These are phyloP conservation scores for Metschnikowia anglica DNA, from an alignment of 805 yeast species.

Conservation along the genomic window DNA sequence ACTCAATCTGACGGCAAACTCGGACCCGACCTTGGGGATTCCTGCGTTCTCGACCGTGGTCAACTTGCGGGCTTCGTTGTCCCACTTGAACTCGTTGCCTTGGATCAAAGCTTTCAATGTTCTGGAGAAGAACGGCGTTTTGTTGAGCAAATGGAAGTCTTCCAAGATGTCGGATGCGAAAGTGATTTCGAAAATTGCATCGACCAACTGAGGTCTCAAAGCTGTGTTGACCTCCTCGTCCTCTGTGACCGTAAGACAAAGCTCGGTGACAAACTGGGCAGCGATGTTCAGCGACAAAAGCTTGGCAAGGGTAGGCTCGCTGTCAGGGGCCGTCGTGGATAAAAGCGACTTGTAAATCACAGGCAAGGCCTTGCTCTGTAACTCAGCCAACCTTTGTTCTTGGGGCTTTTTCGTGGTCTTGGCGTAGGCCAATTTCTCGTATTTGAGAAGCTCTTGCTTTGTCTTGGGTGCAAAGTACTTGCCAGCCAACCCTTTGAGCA, in stretches of 20 bases:
- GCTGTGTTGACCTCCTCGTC: conserved; percentile 39
- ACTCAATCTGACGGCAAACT: conserved; percentile 55
- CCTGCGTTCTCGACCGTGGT: conserved; percentile 32
- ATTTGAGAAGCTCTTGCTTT: conserved; percentile 57
- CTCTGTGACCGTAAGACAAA: conserved; percentile 57
- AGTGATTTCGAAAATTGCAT: conserved; percentile 52
- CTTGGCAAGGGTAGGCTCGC: conserved; percentile 45
- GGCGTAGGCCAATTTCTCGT: conserved; percentile 54
- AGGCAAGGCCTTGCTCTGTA: conserved; percentile 65
- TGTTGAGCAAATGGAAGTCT: conserved; percentile 65
- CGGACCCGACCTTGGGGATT: conserved; percentile 52
- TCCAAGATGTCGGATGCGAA: conserved; percentile 65
- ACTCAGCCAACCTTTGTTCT: conserved; percentile 69
- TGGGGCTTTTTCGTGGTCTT: conserved; percentile 85
- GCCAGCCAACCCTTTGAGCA: conserved; percentile 75
- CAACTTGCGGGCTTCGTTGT: conserved; percentile 47
- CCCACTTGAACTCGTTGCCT: conserved; percentile 79
- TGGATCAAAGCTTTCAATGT: conserved; percentile 73
- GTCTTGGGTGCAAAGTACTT: conserved; percentile 75
- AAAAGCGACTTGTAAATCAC: conserved; percentile 55
- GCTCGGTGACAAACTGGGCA: conserved; percentile 78
- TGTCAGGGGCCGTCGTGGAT: conserved; percentile 24
- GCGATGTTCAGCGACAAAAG: conserved; percentile 72
- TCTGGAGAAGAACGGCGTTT: conserved; percentile 69
- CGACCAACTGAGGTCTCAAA: conserved; percentile 49